Evolutionary conservation across 2,329 filamentous ascomycete genomes (phyloP).

Genomic region (Thielaviopsis populi): DNA sequence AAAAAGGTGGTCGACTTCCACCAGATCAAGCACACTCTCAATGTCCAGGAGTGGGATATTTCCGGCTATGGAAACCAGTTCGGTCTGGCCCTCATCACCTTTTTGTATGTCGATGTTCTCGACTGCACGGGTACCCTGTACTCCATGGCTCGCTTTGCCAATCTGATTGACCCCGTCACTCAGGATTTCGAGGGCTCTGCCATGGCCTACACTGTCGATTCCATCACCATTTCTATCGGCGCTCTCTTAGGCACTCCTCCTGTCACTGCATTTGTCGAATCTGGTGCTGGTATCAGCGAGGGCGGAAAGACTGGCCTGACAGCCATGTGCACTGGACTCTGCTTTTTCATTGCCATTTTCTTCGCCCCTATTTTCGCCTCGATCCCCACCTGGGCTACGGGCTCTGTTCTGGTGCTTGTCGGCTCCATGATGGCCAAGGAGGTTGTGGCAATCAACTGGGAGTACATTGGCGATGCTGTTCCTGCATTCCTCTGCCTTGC

Average conservation of each 20-base stretch:
- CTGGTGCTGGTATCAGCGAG: slow-evolving; percentile 59
- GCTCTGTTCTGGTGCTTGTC: slow-evolving; percentile 73
- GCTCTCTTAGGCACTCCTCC: slow-evolving; percentile 55
- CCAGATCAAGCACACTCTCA: slow-evolving; percentile 52
- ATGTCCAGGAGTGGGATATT: slow-evolving; percentile 61
- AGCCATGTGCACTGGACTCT: slow-evolving; percentile 51
- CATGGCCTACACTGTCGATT: slow-evolving; percentile 60
- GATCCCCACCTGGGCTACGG: slow-evolving; percentile 66
- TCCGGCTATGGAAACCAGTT: slow-evolving; percentile 57
- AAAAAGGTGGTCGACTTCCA: slow-evolving; percentile 77
- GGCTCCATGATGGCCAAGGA: slow-evolving; percentile 75
- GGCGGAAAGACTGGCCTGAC: slow-evolving; percentile 60
- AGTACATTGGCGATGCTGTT: slow-evolving; percentile 67
- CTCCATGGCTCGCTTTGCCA: slow-evolving; percentile 66
- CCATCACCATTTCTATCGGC: slow-evolving; percentile 55
- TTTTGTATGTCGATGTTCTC: slow-evolving; percentile 67
- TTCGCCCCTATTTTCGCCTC: slow-evolving; percentile 65
- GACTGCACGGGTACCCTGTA: slow-evolving; percentile 65
- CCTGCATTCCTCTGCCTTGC: slow-evolving; percentile 74
- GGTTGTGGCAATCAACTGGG: slow-evolving; percentile 77
- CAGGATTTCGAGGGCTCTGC: slow-evolving; percentile 80
- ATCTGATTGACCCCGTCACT: slow-evolving; percentile 46
- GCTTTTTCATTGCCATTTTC: slow-evolving; percentile 58
- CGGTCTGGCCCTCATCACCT: slow-evolving; percentile 63
- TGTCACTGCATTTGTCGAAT: slow-evolving; percentile 61